Evolutionary conservation across 2,329 filamentous ascomycete species (phyloP), one percentile per base, ranked within the genome.

Genomic region (Neofusicoccum sp.): DNA sequence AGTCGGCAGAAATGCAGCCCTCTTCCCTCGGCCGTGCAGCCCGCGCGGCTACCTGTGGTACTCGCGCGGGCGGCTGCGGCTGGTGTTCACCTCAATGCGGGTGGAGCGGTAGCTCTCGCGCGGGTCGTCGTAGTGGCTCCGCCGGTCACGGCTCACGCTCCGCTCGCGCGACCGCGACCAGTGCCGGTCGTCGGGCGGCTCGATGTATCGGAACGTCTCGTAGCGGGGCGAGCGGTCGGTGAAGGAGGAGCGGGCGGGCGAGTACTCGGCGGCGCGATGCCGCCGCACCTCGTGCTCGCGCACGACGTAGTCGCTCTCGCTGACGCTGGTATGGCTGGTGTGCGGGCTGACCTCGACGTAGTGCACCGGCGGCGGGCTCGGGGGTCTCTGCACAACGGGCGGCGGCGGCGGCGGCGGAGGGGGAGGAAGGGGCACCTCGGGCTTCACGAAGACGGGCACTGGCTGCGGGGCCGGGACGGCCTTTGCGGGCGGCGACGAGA

Each of bases 181-280:
- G n/a, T 70, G 64, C 59, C 71, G 37, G 36, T 72, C 56, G 60
- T 71, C 67, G 52, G 74, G 72, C 47, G 75, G 72, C 67, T 81
- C 77, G 6, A 82, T 76, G 66, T 83, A 82, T 45, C 80, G 71
- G 65, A 78, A 82, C 41, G 77, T 78, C 65, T 81, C 79, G 66
- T 80, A 81, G 22, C 77, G 73, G 29, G 74, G 72, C 45, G 67
- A 65, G 14, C 31, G 61, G 39, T 67, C 64, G 6, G 66, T 66
- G 14, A 67, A 66, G n/a, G 69, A 67, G 47, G 71, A 71, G 37
- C 68, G 68, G 36, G 66, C 63, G 1, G 75, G 76, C 54, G 73
- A 74, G 44, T 76, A 72, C 60, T 72, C 69, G 16, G 66, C 61
- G 67, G 66, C 63, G 16, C 61, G 41, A 68, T 79, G 76, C n/a